phyloP scores from a whole-genome alignment of 164 flowering plant genomes.

The Cinnamomum micranthum region DNA sequence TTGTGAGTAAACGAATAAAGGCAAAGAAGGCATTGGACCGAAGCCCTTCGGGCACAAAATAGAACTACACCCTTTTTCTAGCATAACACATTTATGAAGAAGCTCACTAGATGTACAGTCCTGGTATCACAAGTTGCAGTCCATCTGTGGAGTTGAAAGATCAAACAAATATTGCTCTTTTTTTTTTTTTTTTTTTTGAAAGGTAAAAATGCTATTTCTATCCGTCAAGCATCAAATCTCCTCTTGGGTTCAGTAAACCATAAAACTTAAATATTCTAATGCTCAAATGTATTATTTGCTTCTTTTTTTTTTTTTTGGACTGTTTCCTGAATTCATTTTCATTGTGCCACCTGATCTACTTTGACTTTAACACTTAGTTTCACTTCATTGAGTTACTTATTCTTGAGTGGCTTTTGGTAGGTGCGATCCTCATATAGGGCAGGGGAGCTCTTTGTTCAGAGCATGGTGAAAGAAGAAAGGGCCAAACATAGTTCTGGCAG shows the following conservation, averaged over 20 bases:
- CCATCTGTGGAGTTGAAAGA: background rate
- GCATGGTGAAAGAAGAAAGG: conserved; percentile 60
- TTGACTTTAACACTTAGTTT: background rate
- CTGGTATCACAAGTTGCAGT: background rate
- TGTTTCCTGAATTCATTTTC: background rate
- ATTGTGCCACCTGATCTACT: background rate
- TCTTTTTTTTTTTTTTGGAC: background rate
- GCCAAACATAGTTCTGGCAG: conserved; percentile 10
- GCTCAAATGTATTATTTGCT: no score
- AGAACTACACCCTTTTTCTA: no score
- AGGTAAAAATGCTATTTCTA: no score
- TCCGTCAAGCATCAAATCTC: no score
- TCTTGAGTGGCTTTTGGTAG: conserved; percentile 25
- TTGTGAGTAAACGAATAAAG: no score
- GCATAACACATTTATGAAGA: background rate
- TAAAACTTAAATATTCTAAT: no score
- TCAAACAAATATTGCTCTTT: background rate
- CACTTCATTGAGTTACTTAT: background rate
- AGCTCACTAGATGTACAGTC: background rate
- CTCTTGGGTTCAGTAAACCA: no score
- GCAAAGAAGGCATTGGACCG: no score
- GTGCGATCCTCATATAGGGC: conserved; percentile 92
- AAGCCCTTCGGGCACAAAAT: background rate
- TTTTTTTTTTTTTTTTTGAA: no score
- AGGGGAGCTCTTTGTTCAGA: conserved; percentile 84